These are phyloP conservation scores for Albizia julibrissin DNA, from an alignment of 306 rosid genomes.

Conservation along the genomic window DNA sequence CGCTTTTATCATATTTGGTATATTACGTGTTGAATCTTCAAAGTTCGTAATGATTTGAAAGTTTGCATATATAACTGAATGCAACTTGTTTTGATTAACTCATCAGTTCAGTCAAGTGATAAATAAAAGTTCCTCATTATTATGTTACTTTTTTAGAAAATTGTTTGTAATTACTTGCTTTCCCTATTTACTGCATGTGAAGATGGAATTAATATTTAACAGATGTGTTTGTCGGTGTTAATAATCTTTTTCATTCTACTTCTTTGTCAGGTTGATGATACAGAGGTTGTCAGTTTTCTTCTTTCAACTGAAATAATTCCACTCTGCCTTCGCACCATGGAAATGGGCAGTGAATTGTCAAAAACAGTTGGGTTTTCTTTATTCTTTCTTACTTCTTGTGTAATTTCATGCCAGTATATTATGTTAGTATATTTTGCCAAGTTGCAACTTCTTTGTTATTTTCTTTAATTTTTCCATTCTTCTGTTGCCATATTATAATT, in stretches of 20 bases:
- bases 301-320: conserved; percentile 81
- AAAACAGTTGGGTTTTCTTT: conserved; percentile 64
- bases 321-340: conserved; percentile 81
- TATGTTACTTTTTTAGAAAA: background rate
- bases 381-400: conserved; percentile 12
- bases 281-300: conserved; percentile 74
- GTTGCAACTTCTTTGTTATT: background rate
- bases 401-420: background rate
- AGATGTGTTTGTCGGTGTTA: background rate
- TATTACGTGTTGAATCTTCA: background rate
- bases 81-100: conserved; percentile 16
- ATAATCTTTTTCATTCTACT: conserved; percentile 7
- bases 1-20: background rate
- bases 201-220: background rate
- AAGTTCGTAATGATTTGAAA: background rate
- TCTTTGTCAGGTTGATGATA: conserved; percentile 66
- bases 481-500: background rate
- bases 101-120: background rate
- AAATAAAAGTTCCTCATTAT: background rate
- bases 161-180: background rate
- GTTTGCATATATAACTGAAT: background rate
- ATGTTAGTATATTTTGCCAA: background rate
- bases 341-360: conserved; percentile 80
- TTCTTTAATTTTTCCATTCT: background rate
- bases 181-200: background rate